phyloP scores from a whole-genome alignment of 805 yeast species.

The Jamesozyma jinghongensis region DNA sequence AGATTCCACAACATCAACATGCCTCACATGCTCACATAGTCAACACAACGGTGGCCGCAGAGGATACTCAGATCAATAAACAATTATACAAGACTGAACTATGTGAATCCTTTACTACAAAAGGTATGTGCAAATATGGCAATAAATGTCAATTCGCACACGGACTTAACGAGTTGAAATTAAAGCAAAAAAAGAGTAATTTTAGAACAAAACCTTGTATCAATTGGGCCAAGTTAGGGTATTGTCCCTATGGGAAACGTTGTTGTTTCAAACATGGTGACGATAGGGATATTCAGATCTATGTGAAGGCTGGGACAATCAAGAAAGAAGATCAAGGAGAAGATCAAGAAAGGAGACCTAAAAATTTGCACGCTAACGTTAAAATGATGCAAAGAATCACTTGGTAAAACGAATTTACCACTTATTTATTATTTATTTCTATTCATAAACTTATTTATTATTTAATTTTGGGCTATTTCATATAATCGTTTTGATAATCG shows the following conservation, averaged over 20 bases:
- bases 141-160: slow-evolving; percentile 93
- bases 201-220: slow-evolving; percentile 89
- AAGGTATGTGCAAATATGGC: slow-evolving; percentile 77
- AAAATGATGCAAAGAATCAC: slow-evolving; percentile 25
- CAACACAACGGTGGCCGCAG: not conserved
- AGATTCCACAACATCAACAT: not conserved
- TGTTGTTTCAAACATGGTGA: slow-evolving; percentile 84
- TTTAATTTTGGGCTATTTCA: no score
- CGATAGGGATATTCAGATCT: slow-evolving; percentile 25
- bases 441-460: no score
- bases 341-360: slow-evolving; percentile 2
- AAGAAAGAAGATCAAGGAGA: not conserved
- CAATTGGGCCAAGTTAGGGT: slow-evolving; percentile 75
- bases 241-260: slow-evolving; percentile 81
- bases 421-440: no score
- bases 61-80: slow-evolving; percentile 35
- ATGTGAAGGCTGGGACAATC: slow-evolving; percentile 19
- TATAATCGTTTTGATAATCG: no score
- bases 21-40: not conserved
- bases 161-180: slow-evolving; percentile 67
- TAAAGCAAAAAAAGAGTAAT: slow-evolving; percentile 57
- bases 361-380: slow-evolving; percentile 25
- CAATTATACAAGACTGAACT: slow-evolving; percentile 84
- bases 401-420: slow-evolving; percentile 15
- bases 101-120: slow-evolving; percentile 66